These are phyloP conservation scores for Castanopsis chinensis DNA, from an alignment of 306 rosid genomes.

Conservation along the genomic window DNA sequence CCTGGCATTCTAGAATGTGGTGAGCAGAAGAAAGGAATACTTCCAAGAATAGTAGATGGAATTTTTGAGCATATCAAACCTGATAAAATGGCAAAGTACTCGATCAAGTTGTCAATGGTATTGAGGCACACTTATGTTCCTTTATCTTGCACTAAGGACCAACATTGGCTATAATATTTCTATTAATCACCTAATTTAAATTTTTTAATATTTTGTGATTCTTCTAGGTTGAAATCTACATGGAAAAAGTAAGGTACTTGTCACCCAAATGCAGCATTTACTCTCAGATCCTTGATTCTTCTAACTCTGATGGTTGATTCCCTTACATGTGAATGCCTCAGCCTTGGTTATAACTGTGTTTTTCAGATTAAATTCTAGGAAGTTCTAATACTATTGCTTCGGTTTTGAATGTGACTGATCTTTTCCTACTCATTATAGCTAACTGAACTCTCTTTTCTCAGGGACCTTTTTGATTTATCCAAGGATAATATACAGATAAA, in stretches of 20 bases:
- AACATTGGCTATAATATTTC: background rate
- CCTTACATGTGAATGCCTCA: background rate
- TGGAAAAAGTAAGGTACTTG: slow-evolving; percentile 83
- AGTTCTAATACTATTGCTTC: background rate
- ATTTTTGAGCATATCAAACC: slow-evolving; percentile 57
- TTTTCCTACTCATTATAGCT: background rate
- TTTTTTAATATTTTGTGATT: slow-evolving; percentile 13
- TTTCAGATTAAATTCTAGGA: slow-evolving; percentile 16
- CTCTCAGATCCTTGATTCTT: background rate
- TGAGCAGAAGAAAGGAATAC: slow-evolving; percentile 66
- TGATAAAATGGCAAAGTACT: slow-evolving; percentile 37
- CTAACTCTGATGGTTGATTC: slow-evolving; percentile 1
- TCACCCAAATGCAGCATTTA: background rate
- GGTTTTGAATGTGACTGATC: background rate
- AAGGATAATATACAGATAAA: slow-evolving; percentile 79
- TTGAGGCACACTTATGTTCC: slow-evolving; percentile 9
- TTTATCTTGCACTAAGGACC: background rate
- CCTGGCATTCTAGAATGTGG: slow-evolving; percentile 52
- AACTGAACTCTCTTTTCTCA: slow-evolving; percentile 14
- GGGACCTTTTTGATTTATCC: slow-evolving; percentile 85
- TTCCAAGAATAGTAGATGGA: slow-evolving; percentile 73
- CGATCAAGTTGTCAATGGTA: slow-evolving; percentile 83
- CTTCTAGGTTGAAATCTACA: slow-evolving; percentile 79
- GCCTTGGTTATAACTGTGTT: background rate
- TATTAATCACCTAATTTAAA: background rate